Conservation (phyloP, 139 green algal species). For the Tetraselmis striata region DNA sequence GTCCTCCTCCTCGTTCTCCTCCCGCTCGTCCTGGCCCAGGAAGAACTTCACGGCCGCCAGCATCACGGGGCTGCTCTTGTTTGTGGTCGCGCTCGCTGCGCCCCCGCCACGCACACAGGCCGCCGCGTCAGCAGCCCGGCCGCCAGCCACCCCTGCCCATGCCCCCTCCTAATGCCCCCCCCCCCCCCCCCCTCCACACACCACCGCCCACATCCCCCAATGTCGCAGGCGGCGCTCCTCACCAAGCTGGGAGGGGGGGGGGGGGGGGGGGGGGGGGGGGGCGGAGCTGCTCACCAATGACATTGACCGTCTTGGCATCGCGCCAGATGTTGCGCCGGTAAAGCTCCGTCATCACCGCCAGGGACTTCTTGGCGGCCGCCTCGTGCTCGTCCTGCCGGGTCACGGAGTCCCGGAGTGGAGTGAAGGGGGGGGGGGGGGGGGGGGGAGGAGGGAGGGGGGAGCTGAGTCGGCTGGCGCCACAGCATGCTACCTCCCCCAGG, state of each 20-base stretch:
- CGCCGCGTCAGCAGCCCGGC: background rate
- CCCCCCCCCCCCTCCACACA: background rate
- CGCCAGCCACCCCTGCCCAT: background rate
- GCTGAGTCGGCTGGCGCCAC: background rate
- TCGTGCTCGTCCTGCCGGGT: constrained; percentile 67
- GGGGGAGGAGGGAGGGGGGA: background rate
- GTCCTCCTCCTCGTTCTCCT: constrained; percentile 29
- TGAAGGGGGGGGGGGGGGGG: background rate
- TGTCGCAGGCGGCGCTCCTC: constrained; percentile 8
- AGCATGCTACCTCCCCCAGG: too few relatives aligned
- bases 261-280: too few relatives aligned
- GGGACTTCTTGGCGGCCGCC: constrained; percentile 73
- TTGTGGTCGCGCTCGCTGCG: constrained; percentile 54
- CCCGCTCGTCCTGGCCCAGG: constrained; percentile 71
- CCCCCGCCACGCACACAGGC: too few relatives aligned
- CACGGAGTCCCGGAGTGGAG: background rate
- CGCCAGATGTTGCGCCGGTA: constrained; percentile 92
- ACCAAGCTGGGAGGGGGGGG: too few relatives aligned
- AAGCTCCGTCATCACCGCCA: constrained; percentile 90
- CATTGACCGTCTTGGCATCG: constrained; percentile 89
- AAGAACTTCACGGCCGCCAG: constrained; percentile 96
- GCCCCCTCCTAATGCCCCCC: background rate
- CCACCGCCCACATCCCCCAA: too few relatives aligned
- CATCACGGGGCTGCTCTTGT: constrained; percentile 68
- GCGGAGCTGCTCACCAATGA: too few relatives aligned